Percentiles rank a stretch among this genome's conserved stretches.
These are phyloP conservation scores for Penicillium odoratum DNA, from an alignment of 495 filamentous ascomycete genomes.

Conservation along the genomic window DNA sequence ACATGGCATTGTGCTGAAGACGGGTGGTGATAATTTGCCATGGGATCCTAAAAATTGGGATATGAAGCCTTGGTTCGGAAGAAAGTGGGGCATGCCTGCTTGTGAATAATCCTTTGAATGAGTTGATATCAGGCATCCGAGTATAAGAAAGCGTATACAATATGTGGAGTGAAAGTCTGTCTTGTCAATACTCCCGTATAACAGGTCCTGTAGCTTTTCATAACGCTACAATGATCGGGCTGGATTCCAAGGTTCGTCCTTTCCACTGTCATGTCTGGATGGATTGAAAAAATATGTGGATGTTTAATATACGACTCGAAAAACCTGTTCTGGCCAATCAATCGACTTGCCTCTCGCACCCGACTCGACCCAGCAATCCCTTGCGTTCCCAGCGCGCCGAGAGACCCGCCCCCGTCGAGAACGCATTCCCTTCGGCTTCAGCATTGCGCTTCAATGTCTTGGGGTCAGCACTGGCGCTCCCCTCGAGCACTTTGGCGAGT, in stretches of 20 bases:
- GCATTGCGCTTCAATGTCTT: neutral
- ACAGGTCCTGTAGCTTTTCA: neutral
- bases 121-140: neutral
- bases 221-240: neutral
- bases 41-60: slow-evolving; percentile 44
- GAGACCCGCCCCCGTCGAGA: neutral
- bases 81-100: slow-evolving; percentile 5
- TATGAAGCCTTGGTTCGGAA: slow-evolving; percentile 37
- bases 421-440: neutral
- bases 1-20: slow-evolving; percentile 22
- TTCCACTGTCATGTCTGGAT: neutral
- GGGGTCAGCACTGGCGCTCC: neutral
- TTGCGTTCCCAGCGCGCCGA: neutral
- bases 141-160: neutral
- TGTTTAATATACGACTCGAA: neutral
- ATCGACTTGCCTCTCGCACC: neutral
- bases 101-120: neutral
- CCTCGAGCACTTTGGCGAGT: neutral
- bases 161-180: neutral
- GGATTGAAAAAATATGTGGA: neutral
- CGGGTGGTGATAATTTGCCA: slow-evolving; percentile 18
- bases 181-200: neutral
- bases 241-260: neutral
- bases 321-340: neutral
- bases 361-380: neutral